Conservation (phyloP, 2,329 filamentous ascomycete genomes). For the Dichotomopilus funicola region DNA sequence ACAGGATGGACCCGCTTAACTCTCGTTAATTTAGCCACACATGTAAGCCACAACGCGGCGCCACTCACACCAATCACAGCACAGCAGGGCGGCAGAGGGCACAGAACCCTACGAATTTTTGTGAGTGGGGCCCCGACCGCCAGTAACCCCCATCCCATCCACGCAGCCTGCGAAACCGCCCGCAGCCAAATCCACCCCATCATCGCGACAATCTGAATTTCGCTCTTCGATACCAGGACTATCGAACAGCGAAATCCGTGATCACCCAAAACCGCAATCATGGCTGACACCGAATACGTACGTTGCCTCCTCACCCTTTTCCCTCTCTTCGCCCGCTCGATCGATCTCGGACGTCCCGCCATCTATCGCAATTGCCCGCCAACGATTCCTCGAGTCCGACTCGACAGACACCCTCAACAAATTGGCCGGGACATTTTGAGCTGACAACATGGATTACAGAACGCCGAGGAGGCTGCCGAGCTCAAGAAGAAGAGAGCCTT, state of each 20-base stretch:
- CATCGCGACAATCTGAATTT: conserved; percentile 26
- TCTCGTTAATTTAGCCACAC: background rate
- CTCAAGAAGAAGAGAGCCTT: conserved; percentile 99
- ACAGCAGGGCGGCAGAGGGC: conserved; percentile 19
- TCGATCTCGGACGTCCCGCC: background rate
- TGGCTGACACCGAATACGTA: conserved; percentile 58
- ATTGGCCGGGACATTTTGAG: background rate
- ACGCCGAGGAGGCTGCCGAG: conserved; percentile 97
- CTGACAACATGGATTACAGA: conserved; percentile 45
- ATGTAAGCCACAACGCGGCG: conserved; percentile 15
- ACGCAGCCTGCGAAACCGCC: conserved; percentile 16
- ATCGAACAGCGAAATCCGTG: conserved; percentile 33
- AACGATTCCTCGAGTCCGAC: background rate
- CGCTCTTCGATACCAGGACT: conserved; percentile 31
- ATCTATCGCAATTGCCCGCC: background rate
- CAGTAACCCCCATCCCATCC: conserved; percentile 16
- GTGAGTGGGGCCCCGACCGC: conserved; percentile 17
- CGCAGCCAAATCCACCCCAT: conserved; percentile 24
- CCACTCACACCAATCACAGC: conserved; percentile 15
- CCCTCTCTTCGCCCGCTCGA: background rate
- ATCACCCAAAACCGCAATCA: conserved; percentile 48
- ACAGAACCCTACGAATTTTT: conserved; percentile 27
- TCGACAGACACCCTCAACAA: background rate
- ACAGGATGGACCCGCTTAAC: background rate
- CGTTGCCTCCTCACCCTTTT: conserved; percentile 15